Evolutionary conservation across 495 filamentous ascomycete genomes (phyloP).

Genomic region (Penicillium samsonianum): DNA sequence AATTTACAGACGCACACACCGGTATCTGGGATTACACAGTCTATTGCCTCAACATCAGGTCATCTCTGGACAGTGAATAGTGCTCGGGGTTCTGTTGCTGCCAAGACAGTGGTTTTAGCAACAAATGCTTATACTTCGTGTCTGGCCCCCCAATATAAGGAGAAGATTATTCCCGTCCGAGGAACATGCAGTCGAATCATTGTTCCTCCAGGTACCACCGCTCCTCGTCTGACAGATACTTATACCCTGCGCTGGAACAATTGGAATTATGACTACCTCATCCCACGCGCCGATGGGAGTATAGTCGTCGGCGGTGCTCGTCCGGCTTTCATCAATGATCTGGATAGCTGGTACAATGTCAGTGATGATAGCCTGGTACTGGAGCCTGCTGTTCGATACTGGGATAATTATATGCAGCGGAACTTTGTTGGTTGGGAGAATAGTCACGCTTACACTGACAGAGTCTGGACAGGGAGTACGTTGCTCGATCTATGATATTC

Average conservation of each 20-base stretch:
- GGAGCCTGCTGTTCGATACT: constrained; percentile 42
- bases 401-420: constrained; percentile 50
- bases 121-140: constrained; percentile 81
- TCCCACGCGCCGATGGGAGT: constrained; percentile 50
- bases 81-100: constrained; percentile 58
- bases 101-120: constrained; percentile 67
- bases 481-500: constrained; percentile 5
- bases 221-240: constrained; percentile 23
- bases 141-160: constrained; percentile 65
- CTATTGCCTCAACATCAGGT: constrained; percentile 14
- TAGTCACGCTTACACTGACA: constrained; percentile 42
- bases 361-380: constrained; percentile 51
- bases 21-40: constrained; percentile 47
- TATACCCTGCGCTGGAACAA: constrained; percentile 31
- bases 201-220: constrained; percentile 21
- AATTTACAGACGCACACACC: constrained; percentile 81
- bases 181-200: constrained; percentile 48
- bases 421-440: constrained; percentile 53
- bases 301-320: constrained; percentile 56
- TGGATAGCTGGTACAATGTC: constrained; percentile 49
- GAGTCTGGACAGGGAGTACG: constrained; percentile 57
- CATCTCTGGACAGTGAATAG: constrained; percentile 53
- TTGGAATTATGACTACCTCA: constrained; percentile 51
- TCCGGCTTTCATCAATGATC: constrained; percentile 35
- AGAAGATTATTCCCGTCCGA: constrained; percentile 74